Evolutionary conservation across 2,329 filamentous ascomycete genomes (phyloP), one percentile per base, ranked within the genome.

Genomic region (Orbilia brochopaga): DNA sequence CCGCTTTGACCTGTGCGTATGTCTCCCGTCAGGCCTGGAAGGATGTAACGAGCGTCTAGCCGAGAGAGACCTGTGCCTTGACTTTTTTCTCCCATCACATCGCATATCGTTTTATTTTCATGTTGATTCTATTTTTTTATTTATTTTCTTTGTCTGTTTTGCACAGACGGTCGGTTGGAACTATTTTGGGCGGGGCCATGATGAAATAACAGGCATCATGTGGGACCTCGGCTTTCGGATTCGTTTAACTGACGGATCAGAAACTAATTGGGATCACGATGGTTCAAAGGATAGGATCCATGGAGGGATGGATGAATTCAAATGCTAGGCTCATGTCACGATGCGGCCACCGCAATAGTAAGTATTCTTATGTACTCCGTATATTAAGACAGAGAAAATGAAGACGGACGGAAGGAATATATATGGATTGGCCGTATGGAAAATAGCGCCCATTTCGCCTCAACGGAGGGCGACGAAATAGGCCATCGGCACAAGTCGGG

Each of bases 211-310:
- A 63, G 60, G 55, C 67, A 56, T 65, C 67, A 72, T 72, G 67
- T 72, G 67, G 60, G 60, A 72, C 67, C 67, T 72, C 67, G 67
- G 67, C 67, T 72, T 54, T 72, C 27, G 55, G 60, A 65, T 72
- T 72, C 60, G 44, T 35, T 72, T 24, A 61, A 55, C 42, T 46
- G 40, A 60, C 40, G 11, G 40, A 44, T 15, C 11, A 15, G 17
- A 44, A 15, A 17, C 13, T 44, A 48, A 65, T 53, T 54, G 40
- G 53, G 6, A 35, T 21, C 54, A 24, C 54, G 44, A 23, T 55
- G 55, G 57, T 63, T 72, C 60, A 30, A 17, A 54, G 21, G 35
- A 59, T 32, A 30, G 27, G 8, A 32, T n/a, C n/a, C n/a, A n/a
- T n/a, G 27, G 27, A 32, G 8, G 27, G 27, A 32, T 4, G 27